phyloP scores from a whole-genome alignment of 352 stramenopile species.

The Sclerospora graminicola region DNA sequence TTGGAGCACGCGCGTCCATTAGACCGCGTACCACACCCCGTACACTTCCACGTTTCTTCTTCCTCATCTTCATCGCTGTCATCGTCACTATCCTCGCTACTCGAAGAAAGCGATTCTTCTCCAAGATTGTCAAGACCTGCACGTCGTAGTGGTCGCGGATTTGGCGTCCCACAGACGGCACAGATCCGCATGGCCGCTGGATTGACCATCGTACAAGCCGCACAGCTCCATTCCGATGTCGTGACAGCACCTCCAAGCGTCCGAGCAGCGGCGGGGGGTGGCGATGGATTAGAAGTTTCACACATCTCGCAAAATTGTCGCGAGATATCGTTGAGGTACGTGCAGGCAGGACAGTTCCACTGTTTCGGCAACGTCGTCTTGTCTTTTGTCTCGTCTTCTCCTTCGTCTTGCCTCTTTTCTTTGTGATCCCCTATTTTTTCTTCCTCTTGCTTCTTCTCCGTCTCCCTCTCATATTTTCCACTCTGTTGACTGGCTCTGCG shows the following conservation, averaged over 20 bases:
- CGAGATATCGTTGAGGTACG: conserved; percentile 52
- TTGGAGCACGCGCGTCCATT: conserved; percentile 23
- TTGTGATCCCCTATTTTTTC: conserved; percentile 4
- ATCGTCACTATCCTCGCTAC: conserved; percentile 21
- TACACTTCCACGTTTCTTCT: conserved; percentile 20
- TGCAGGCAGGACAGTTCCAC: conserved; percentile 62
- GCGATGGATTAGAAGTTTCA: conserved; percentile 41
- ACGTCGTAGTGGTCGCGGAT: conserved; percentile 34
- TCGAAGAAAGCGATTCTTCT: conserved; percentile 23
- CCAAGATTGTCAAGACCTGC: conserved; percentile 15
- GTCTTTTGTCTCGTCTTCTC: conserved; percentile 6
- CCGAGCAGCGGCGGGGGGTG: conserved; percentile 3
- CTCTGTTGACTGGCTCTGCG: conserved; percentile 11
- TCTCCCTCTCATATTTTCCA: conserved; percentile 12
- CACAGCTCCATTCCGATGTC: conserved; percentile 42
- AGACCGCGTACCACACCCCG: conserved; percentile 17
- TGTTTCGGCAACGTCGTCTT: conserved; percentile 9
- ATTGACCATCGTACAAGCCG: conserved; percentile 67
- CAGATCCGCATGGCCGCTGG: conserved; percentile 34
- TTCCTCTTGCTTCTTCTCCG: neutral
- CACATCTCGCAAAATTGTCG: conserved; percentile 73
- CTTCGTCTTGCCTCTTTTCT: conserved; percentile 4
- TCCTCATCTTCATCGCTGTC: conserved; percentile 9
- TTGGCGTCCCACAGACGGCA: conserved; percentile 50
- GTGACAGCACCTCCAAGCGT: conserved; percentile 1